Base-by-base conservation (phyloP, 2,329 filamentous ascomycete species). In the Alternaria sp. region DNA sequence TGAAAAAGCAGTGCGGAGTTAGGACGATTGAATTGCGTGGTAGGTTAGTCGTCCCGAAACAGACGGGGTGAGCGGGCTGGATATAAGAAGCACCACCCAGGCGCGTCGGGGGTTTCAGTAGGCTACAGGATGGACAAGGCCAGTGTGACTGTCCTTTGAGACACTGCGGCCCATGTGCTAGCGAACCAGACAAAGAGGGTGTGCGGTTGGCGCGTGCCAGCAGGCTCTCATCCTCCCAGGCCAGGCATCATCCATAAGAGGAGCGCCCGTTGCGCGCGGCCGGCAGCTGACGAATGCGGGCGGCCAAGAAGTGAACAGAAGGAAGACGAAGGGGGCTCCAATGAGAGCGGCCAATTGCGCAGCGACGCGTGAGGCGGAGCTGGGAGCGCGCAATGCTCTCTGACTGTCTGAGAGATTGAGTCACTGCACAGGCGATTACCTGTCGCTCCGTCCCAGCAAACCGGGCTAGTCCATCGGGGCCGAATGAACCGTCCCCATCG, bases 261-360 rank as follows among this genome's bases (percentile, higher is more conserved):
- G 57, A 64, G 53, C 49, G 66, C 43, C 47, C 51, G 58, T 61
- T 67, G 59, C 59, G 59, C 73, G 67, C 72, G 73, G 73, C 73
- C 71, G 72, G 63, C 59, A 66, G 73, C 72, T 75, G 71, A 75
- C 71, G 72, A 74, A 75, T 73, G 57, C 57, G 64, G 57, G 70
- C 67, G 70, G 74, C 70, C 71, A 73, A 70, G 74, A 75, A 75
- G 68, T 64, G 67, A 68, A 68, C 74, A 63, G 75, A 77, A 78
- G 66, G 69, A 67, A 55, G 62, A 63, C 69, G 73, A 78, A 76
- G 25, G 57, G 52, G 43, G 54, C 55, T 59, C 63, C 66, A 58
- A 58, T 63, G 17, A 52, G 55, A 59, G 61, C 67, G 69, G 67
- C 73, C 75, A 77, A 75, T 74, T 67, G 67, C 66, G 62, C 52